Evolutionary conservation across 352 stramenopile species (phyloP).

Genomic region (Phytophthora vignae): DNA sequence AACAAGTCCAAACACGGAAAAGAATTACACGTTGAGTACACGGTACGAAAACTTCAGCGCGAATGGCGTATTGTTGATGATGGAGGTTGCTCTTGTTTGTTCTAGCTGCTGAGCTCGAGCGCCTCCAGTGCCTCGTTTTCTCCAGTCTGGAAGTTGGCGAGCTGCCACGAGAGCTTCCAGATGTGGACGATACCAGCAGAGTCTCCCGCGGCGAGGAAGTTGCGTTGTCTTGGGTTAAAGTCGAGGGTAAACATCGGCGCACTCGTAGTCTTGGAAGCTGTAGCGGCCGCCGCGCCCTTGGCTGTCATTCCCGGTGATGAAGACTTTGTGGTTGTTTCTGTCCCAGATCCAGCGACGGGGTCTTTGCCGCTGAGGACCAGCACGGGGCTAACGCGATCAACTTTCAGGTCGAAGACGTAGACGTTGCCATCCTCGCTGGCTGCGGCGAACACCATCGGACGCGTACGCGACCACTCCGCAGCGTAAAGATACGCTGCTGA

Average conservation of each 20-base stretch:
- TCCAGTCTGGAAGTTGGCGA: constrained; percentile 79
- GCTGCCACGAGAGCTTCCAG: constrained; percentile 86
- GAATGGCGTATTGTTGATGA: constrained; percentile 4
- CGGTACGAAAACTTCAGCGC: constrained; percentile 12
- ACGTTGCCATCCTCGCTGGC: constrained; percentile 75
- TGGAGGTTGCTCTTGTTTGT: constrained; percentile 2
- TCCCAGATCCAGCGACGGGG: constrained; percentile 14
- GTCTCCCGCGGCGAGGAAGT: constrained; percentile 84
- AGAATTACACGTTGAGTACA: constrained; percentile 14
- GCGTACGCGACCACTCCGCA: constrained; percentile 77
- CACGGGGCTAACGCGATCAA: constrained; percentile 53
- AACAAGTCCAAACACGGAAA: constrained; percentile 18
- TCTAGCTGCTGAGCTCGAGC: constrained; percentile 33
- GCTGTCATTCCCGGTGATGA: constrained; percentile 10
- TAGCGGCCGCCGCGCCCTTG: constrained; percentile 4
- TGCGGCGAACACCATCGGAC: constrained; percentile 78
- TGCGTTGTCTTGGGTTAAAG: constrained; percentile 87
- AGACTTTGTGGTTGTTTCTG: constrained; percentile 12
- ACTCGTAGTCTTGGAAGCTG: constrained; percentile 19
- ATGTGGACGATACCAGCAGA: constrained; percentile 71
- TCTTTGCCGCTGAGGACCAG: constrained; percentile 56
- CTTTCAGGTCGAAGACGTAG: constrained; percentile 82
- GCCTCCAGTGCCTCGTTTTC: constrained; percentile 69
- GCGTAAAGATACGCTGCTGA: constrained; percentile 79
- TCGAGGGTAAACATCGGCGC: constrained; percentile 66